Percentiles rank a stretch among this genome's conserved stretches.
These are phyloP conservation scores for Pyracantha coccinea DNA, from an alignment of 331 rosid species.

Conservation along the genomic window DNA sequence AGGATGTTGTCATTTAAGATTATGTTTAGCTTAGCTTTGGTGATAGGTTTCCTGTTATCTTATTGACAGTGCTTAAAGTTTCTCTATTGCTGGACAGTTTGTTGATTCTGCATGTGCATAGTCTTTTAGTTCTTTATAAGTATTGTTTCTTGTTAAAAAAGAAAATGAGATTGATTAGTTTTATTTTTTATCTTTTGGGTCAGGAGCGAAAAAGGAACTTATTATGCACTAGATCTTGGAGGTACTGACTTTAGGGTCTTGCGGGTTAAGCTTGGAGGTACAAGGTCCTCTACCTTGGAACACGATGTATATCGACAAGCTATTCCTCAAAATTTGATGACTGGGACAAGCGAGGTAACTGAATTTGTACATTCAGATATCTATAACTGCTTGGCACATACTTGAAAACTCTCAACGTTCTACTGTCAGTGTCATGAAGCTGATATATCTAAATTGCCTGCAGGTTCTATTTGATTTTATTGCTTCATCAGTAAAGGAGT, in stretches of 20 bases:
- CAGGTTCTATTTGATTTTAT: slow-evolving; percentile 79
- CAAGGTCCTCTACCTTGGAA: slow-evolving; percentile 33
- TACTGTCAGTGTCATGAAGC: background rate
- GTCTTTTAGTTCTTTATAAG: background rate
- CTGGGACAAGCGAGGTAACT: slow-evolving; percentile 62
- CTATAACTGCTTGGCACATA: background rate
- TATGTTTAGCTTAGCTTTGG: background rate
- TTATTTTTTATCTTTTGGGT: background rate
- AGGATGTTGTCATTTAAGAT: background rate
- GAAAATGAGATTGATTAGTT: slow-evolving; percentile 4
- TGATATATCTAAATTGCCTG: slow-evolving; percentile 22
- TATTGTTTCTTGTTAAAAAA: background rate
- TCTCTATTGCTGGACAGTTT: background rate
- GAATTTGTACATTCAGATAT: slow-evolving; percentile 8
- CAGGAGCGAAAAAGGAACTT: slow-evolving; percentile 71
- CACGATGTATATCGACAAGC: slow-evolving; percentile 42
- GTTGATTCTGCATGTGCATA: background rate
- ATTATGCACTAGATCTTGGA: slow-evolving; percentile 70
- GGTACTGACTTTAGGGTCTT: slow-evolving; percentile 68
- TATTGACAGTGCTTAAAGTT: background rate
- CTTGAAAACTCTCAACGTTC: background rate
- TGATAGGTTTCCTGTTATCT: background rate
- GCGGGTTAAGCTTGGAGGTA: slow-evolving; percentile 54
- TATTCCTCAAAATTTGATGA: slow-evolving; percentile 60
- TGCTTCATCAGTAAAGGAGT: slow-evolving; percentile 53